These are phyloP conservation scores for Alloteropsis angusta DNA, from an alignment of 202 grass and related monocot genomes.

Conservation along the genomic window DNA sequence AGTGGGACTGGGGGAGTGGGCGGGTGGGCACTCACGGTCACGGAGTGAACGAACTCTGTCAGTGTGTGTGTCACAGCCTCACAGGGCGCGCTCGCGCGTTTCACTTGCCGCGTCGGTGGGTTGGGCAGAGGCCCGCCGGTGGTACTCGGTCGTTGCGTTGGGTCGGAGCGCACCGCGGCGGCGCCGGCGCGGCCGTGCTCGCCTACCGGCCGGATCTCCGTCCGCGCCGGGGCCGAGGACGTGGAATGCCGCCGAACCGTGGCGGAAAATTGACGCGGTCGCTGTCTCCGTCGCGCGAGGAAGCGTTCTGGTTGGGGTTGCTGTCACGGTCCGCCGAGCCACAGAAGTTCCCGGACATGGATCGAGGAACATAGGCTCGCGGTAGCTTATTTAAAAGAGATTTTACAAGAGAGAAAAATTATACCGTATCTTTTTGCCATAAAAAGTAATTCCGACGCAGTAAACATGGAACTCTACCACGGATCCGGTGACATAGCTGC, in stretches of 20 bases:
- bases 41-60: background rate
- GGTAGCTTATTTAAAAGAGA: too few relatives aligned
- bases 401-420: too few relatives aligned
- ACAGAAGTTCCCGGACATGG: too few relatives aligned
- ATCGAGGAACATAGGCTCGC: too few relatives aligned
- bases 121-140: background rate
- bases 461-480: too few relatives aligned
- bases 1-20: conserved; percentile 22
- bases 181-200: background rate
- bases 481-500: too few relatives aligned
- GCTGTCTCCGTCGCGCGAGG: background rate
- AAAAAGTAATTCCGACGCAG: too few relatives aligned
- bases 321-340: too few relatives aligned
- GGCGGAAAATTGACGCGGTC: background rate
- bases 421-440: too few relatives aligned
- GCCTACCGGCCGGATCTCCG: background rate
- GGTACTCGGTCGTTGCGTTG: background rate
- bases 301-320: background rate
- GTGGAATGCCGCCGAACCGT: conserved; percentile 7
- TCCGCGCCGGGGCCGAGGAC: too few relatives aligned
- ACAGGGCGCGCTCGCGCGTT: background rate
- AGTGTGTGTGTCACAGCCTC: too few relatives aligned
- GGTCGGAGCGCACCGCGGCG: background rate
- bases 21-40: conserved; percentile 20
- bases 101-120: conserved; percentile 23